Evolutionary conservation across 2,329 filamentous ascomycete species (phyloP).

Genomic region (Ophioceras dolichostomum): DNA sequence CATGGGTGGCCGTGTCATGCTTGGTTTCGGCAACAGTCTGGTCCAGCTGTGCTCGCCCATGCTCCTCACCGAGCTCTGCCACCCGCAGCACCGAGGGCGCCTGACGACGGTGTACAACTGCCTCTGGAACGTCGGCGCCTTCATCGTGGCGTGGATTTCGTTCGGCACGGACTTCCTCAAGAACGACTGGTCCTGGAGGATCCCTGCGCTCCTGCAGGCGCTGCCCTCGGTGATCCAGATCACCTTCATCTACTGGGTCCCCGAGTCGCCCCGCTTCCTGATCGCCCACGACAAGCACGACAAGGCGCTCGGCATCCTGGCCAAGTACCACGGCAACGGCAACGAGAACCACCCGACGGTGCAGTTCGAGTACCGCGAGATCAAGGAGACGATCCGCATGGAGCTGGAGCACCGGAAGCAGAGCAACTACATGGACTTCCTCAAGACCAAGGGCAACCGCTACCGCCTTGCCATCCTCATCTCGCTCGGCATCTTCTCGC

Average conservation of each 20-base stretch:
- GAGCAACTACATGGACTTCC: slow-evolving; percentile 36
- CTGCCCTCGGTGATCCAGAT: slow-evolving; percentile 9
- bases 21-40: slow-evolving; percentile 3
- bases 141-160: slow-evolving; percentile 8
- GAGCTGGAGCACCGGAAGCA: slow-evolving; percentile 21
- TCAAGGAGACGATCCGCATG: slow-evolving; percentile 35
- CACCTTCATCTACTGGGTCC: slow-evolving; percentile 16
- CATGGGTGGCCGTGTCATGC: slow-evolving; percentile 26
- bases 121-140: slow-evolving; percentile 3
- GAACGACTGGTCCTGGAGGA: slow-evolving; percentile 8
- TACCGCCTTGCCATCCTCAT: slow-evolving; percentile 8
- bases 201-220: slow-evolving; percentile 9
- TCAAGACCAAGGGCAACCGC: slow-evolving; percentile 18
- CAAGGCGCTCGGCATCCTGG: slow-evolving; percentile 39
- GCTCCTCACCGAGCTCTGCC: slow-evolving; percentile 25
- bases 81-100: slow-evolving; percentile 18
- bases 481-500: slow-evolving; percentile 43
- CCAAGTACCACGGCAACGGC: slow-evolving; percentile 44
- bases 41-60: slow-evolving; percentile 21
- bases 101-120: slow-evolving; percentile 12
- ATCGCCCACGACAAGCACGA: slow-evolving; percentile 25
- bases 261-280: slow-evolving; percentile 34
- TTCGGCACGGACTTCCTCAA: slow-evolving; percentile 7
- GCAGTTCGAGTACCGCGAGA: slow-evolving; percentile 46
- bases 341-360: slow-evolving; percentile 38